Base-by-base conservation (phyloP, 2,329 filamentous ascomycete genomes). In the Cercospora sp. region DNA sequence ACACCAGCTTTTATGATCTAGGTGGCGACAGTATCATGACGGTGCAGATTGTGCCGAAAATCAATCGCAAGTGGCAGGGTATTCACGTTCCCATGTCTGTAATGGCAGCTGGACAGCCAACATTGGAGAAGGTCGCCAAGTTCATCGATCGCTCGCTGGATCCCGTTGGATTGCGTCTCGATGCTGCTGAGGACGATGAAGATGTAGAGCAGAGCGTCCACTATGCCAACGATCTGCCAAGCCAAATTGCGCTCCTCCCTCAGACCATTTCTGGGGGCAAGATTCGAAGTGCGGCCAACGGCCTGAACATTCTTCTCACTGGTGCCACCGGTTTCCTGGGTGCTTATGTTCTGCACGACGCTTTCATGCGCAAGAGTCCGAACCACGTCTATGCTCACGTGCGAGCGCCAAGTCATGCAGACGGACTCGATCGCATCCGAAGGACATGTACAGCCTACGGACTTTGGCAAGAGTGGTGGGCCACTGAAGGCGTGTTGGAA, bases 321-420 rank as follows among this genome's bases (percentile, higher is more conserved):
- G 93, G 94, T 53, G 93, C 92, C 3, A 97, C 94, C 5, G 94
- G 94, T 2, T 97, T 97, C 83, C 80, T 97, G 20, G 94, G 94
- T 30, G 87, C 91, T 0, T 96, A 93, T 75, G 83, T 97, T 10
- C 82, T 96, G 33, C 86, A 86, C 65, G 92, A 97, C 65, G 80
- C 97, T 1, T 84, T 97, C 1, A 86, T 86, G 45, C 84, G 90
- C 26, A 73, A 72, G 4, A 68, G 75, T 6, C 81, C 83, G 9
- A 81, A 81, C 16, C 89, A 86, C 72, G 84, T 97, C 9, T 88
- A 97, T 66, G 89, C 90, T 0, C 89, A 94, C 66, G 90, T 97
- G 3, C 90, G 93, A 62, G 88, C 88, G 45, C 89, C 90, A 77
- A 87, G 88, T 67, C 75, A 84, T 3, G 78, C 84, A 28, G 83